A percentile compares a stretch with the other conserved stretches of the same genome.
Evolutionary conservation across 352 stramenopile species (phyloP).

Genomic region (Peronospora belbahrii): DNA sequence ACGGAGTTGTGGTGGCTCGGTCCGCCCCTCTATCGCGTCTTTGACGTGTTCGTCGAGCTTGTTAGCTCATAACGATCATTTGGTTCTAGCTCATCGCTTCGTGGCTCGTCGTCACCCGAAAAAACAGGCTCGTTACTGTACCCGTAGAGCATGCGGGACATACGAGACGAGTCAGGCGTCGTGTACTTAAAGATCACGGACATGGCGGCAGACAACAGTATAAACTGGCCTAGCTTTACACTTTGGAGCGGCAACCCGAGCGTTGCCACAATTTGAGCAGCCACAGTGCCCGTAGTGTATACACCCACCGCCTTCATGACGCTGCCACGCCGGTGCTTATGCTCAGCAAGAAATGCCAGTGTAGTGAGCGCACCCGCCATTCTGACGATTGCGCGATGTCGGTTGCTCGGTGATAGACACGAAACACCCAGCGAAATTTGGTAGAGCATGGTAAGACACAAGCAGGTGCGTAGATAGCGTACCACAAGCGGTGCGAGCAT

Average conservation of each 20-base stretch:
- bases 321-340: conserved; percentile 38
- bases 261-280: conserved; percentile 16
- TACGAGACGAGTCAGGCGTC: conserved; percentile 32
- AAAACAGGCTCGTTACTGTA: conserved; percentile 17
- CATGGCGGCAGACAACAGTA: conserved; percentile 33
- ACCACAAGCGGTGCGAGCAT: conserved; percentile 22
- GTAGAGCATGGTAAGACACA: conserved; percentile 54
- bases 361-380: conserved; percentile 37
- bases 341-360: conserved; percentile 41
- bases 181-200: conserved; percentile 39
- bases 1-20: conserved; percentile 1
- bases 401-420: conserved; percentile 34
- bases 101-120: conserved; percentile 6
- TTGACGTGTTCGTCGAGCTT: conserved; percentile 7
- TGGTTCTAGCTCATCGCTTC: conserved; percentile 1
- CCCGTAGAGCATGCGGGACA: conserved; percentile 55
- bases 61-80: conserved; percentile 7
- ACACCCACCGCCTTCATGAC: conserved; percentile 53
- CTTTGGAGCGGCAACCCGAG: conserved; percentile 13
- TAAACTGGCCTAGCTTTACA: conserved; percentile 30
- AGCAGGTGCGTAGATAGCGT: conserved; percentile 51
- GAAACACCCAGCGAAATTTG: conserved; percentile 47
- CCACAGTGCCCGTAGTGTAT: conserved; percentile 39
- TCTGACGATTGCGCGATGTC: conserved; percentile 25
- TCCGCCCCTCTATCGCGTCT: conserved; percentile 8